Percentiles rank a stretch among this genome's conserved stretches.
These are phyloP conservation scores for Nitzschia palea DNA, from an alignment of 108 stramenopile species.

Conservation along the genomic window DNA sequence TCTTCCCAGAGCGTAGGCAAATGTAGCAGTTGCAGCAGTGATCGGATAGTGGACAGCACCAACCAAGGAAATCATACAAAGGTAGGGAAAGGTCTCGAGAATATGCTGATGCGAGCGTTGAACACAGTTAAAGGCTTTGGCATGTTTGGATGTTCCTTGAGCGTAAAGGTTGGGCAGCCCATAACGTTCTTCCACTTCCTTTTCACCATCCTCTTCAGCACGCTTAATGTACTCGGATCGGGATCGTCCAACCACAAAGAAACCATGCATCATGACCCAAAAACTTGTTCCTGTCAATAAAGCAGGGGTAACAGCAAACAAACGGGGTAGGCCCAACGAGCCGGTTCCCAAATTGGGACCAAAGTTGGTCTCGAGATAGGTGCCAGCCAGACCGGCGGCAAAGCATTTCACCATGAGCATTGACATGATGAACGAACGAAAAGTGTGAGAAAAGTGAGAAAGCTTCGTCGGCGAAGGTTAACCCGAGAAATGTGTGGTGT, in stretches of 20 bases:
- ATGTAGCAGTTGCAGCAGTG: conserved; percentile 29
- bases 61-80: conserved; percentile 17
- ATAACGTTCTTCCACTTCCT: conserved; percentile 50
- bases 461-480: too few relatives aligned
- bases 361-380: background rate
- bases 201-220: conserved; percentile 67
- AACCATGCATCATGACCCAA: conserved; percentile 47
- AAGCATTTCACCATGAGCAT: background rate
- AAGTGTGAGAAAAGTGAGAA: too few relatives aligned
- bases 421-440: background rate
- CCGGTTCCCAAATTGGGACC: background rate
- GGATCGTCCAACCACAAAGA: conserved; percentile 47
- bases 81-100: conserved; percentile 52
- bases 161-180: conserved; percentile 60
- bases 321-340: background rate
- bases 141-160: conserved; percentile 54
- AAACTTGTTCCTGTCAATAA: conserved; percentile 50
- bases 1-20: conserved; percentile 28
- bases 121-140: conserved; percentile 56
- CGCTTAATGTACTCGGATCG: conserved; percentile 49
- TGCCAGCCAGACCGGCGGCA: background rate
- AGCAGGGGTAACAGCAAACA: conserved; percentile 36
- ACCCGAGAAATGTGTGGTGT: too few relatives aligned
- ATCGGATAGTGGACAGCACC: conserved; percentile 39
- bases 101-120: conserved; percentile 72